phyloP scores from a whole-genome alignment of 169 alveolate species.

The Cryptosporidium baileyi region DNA sequence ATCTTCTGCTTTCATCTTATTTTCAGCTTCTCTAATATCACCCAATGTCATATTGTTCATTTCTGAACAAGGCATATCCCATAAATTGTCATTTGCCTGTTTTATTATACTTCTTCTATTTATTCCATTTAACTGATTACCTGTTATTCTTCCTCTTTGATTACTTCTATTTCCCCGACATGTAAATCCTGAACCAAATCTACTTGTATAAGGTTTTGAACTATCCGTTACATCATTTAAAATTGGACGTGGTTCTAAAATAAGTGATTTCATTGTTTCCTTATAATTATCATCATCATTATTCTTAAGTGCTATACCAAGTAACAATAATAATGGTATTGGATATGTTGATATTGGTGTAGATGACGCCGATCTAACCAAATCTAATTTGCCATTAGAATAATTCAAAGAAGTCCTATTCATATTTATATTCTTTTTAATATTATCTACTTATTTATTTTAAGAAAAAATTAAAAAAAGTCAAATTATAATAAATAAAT shows the following conservation, averaged over 20 bases:
- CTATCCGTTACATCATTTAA: not conserved
- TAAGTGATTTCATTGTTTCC: not conserved
- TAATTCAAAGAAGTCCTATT: too few species aligned
- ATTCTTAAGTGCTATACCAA: not conserved
- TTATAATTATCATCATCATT: not conserved
- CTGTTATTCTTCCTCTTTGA: constrained; percentile 12
- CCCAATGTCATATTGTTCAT: constrained; percentile 54
- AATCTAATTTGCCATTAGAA: not conserved
- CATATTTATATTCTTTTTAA: too few species aligned
- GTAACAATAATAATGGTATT: not conserved
- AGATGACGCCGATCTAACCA: not conserved
- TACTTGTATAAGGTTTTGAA: constrained; percentile 24
- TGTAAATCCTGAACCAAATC: constrained; percentile 50
- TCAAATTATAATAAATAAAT: too few species aligned
- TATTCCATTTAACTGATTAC: not conserved
- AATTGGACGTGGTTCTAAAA: constrained; percentile 22
- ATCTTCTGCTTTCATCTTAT: constrained; percentile 63
- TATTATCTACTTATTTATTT: too few species aligned
- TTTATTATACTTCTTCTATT: constrained; percentile 43
- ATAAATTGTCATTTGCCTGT: constrained; percentile 22
- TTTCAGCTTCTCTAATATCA: constrained; percentile 62
- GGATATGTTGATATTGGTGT: not conserved
- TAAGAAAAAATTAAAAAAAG: too few species aligned
- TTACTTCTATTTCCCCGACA: constrained; percentile 26
- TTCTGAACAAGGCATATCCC: constrained; percentile 69